Conservation (phyloP, 352 stramenopile genomes). For the Phytophthora uliginosa region DNA sequence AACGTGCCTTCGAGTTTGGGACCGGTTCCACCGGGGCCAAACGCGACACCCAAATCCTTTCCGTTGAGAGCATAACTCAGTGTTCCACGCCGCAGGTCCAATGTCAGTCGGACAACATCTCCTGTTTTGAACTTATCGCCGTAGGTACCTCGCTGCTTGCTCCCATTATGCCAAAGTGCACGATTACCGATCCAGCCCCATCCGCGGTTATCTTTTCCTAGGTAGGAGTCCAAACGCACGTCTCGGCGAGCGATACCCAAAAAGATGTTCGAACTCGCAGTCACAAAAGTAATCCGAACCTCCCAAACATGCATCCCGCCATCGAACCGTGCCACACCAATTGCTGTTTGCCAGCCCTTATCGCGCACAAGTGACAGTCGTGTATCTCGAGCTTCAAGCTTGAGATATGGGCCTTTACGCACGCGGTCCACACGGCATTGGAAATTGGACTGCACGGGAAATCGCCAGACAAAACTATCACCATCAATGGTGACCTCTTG, state of each 20-base stretch:
- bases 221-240: slow-evolving; percentile 89
- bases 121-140: slow-evolving; percentile 93
- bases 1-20: slow-evolving; percentile 90
- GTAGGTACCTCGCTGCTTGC: slow-evolving; percentile 92
- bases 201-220: slow-evolving; percentile 93
- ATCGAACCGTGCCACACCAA: slow-evolving; percentile 90
- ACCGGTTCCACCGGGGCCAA: slow-evolving; percentile 86
- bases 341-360: slow-evolving; percentile 91
- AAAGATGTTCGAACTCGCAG: slow-evolving; percentile 93
- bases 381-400: slow-evolving; percentile 91
- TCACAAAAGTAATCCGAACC: slow-evolving; percentile 88
- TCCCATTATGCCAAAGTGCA: slow-evolving; percentile 92
- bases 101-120: slow-evolving; percentile 83
- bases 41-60: slow-evolving; percentile 90
- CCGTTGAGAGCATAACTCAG: slow-evolving; percentile 92
- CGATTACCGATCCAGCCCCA: slow-evolving; percentile 94
- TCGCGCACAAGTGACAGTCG: slow-evolving; percentile 84
- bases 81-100: slow-evolving; percentile 86
- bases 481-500: slow-evolving; percentile 91
- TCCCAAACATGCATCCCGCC: slow-evolving; percentile 91
- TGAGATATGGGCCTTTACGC: slow-evolving; percentile 89
- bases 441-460: slow-evolving; percentile 91
- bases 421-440: slow-evolving; percentile 89
- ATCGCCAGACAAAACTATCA: slow-evolving; percentile 90
- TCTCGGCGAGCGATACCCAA: slow-evolving; percentile 87